Evolutionary conservation across 345 rosid genomes (phyloP).

Genomic region (Melaleuca quinquenervia): DNA sequence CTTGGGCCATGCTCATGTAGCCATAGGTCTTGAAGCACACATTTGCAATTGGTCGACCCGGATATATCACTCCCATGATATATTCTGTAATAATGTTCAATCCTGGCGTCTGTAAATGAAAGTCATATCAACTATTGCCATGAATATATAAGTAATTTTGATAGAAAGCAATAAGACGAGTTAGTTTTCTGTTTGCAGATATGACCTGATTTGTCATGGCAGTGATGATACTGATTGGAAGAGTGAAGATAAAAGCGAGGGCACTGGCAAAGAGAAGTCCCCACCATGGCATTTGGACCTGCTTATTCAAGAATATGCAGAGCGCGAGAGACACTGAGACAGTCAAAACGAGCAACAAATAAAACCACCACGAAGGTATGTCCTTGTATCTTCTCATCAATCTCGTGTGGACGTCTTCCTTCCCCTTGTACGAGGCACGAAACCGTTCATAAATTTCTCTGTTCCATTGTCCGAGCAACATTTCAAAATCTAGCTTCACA

Average conservation of each 20-base stretch:
- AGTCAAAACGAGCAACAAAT: not conserved
- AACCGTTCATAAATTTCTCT: conserved; percentile 5
- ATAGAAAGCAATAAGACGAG: not conserved
- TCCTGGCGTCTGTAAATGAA: conserved; percentile 59
- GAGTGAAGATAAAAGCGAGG: conserved; percentile 12
- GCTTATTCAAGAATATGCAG: conserved; percentile 9
- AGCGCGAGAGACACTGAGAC: not conserved
- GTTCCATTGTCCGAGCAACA: not conserved
- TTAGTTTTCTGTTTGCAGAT: not conserved
- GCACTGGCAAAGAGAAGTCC: conserved; percentile 7
- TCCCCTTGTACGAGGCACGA: conserved; percentile 1
- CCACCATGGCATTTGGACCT: conserved; percentile 16
- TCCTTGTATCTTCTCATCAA: conserved; percentile 3
- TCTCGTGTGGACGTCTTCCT: conserved; percentile 8
- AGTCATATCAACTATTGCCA: not conserved
- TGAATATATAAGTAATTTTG: not conserved
- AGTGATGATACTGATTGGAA: conserved; percentile 11
- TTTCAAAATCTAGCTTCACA: not conserved
- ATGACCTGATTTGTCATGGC: conserved; percentile 14
- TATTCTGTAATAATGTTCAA: conserved; percentile 86
- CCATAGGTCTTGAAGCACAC: conserved; percentile 91
- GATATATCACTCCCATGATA: conserved; percentile 68
- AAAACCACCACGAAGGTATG: conserved; percentile 15
- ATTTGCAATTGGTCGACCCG: conserved; percentile 83
- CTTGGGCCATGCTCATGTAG: conserved; percentile 86